Evolutionary conservation across 106 monocot genomes (phyloP), one percentile per base, ranked within the genome.

Genomic region (Dendrobium officinale): DNA sequence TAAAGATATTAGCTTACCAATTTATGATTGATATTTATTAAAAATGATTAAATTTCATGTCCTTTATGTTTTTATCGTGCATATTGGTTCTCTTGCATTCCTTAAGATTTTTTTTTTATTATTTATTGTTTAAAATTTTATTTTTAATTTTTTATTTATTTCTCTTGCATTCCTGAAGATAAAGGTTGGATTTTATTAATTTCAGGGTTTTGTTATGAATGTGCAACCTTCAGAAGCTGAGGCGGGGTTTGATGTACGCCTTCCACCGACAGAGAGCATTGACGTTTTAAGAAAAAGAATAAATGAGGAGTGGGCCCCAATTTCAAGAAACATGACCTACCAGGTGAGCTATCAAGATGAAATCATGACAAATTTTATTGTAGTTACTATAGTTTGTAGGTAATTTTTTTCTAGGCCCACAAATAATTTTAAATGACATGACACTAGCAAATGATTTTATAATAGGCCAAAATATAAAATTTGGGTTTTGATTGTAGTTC

Each of bases 161-260:
- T 31, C 31, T 31, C 31, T 31, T n/a, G 18, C 8, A 22, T 41
- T 79, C 78, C 6, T 41, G 29, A 44, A 24, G 42, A 51, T 43
- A 66, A 42, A 27, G 54, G 51, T 78, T 55, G 33, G 18, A 54
- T 40, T 77, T 15, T 33, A 40, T 59, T 84, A 29, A 44, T n/a
- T 82, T 55, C 80, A 94, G 97, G 97, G 94, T 87, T 98, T 92
- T 88, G 90, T 87, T 40, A 98, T 94, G 97, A 94, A 98, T 42
- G 77, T 92, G 88, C 97, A 98, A 89, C 91, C 97, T 76, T 98
- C 97, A 75, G 97, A 98, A 84, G 94, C 84, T 40, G 97, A 94
- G 79, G 84, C 80, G 33, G 96, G 94, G 9, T 92, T 90, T 86
- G 92, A 97, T 87, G 22, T 97, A 58, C 92, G 94, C 15, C 79